Base-by-base conservation (phyloP, 192 early-diverging fungal genomes). In the Dimargaris verticillata region DNA sequence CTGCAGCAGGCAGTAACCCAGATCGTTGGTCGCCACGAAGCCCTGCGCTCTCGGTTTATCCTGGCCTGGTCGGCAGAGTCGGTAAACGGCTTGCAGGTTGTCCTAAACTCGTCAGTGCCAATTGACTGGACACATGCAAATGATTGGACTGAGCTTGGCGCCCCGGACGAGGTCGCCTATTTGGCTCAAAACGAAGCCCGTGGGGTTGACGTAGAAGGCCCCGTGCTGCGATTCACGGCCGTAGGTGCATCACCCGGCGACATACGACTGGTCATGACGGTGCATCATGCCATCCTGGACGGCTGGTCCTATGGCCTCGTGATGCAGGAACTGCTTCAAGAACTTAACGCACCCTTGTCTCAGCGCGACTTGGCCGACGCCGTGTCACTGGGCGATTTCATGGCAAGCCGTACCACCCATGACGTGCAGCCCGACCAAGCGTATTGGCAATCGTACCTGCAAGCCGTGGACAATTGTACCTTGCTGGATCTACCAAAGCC, bases 391-490 rank as follows among this genome's bases (percentile, higher is more conserved):
- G 49, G 26, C 3, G 20, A 51, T 51, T 51, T 26, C 18, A n/a
- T n/a, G 0, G 22, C 11, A 11, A 18, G 18, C 26, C 49, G 18
- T 25, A 51, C 11, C 13, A 3, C 24, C 15, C 15, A 41, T 10
- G 12, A n/a, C 14, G n/a, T 22, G 2, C 41, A 41, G 11, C 4
- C 18, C 6, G 38, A 18, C 22, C 17, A 41, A 43, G 6, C 28
- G 18, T 59, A 44, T n/a, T 59, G 57, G 57, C 57, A 22, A 15
- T 22, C 15, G 0, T 59, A 59, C 38, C 41, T 59, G 41, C 41
- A 41, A 13, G 38, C 20, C 33, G 43, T 59, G n/a, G 38, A 59
- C 41, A 9, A 41, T 25, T 20, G 33, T 15, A 59, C 57, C n/a
- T 13, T 44, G 43, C 20, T 59, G 17, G 38, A 15, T 4, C 38